Conservation (phyloP, 495 filamentous ascomycete genomes). For the Mycothermus thermophilus region DNA sequence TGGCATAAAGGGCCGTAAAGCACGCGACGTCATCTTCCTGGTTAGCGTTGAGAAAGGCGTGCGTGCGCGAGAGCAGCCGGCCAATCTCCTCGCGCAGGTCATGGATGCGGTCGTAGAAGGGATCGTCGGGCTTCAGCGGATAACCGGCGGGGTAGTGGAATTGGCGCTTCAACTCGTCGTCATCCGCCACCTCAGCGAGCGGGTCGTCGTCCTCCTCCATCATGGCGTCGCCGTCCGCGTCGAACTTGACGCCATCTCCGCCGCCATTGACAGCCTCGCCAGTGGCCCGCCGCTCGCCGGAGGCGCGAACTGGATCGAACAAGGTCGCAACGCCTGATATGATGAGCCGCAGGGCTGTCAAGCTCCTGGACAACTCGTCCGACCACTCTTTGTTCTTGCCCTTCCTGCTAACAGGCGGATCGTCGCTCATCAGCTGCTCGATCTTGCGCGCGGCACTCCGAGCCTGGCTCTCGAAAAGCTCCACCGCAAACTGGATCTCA, state of each 20-base stretch:
- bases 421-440: constrained; percentile 59
- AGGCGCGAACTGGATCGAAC: constrained; percentile 66
- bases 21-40: constrained; percentile 94
- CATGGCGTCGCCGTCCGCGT: constrained; percentile 29
- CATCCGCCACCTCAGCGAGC: constrained; percentile 56
- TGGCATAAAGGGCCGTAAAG: constrained; percentile 82
- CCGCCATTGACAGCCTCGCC: constrained; percentile 20
- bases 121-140: constrained; percentile 45
- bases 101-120: constrained; percentile 63
- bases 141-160: constrained; percentile 84
- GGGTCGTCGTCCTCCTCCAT: constrained; percentile 52
- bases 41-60: constrained; percentile 65
- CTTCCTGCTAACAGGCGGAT: constrained; percentile 76
- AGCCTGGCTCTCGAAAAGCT: constrained; percentile 72
- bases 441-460: constrained; percentile 42
- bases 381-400: constrained; percentile 98
- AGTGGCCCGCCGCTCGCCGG: constrained; percentile 30
- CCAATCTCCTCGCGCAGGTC: constrained; percentile 65
- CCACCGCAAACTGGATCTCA: constrained; percentile 78
- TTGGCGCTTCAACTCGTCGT: constrained; percentile 65
- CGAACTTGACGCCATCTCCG: constrained; percentile 16
- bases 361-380: constrained; percentile 81
- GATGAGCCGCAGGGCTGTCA: constrained; percentile 72
- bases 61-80: constrained; percentile 65
- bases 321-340: constrained; percentile 78